Base-by-base conservation (phyloP, 1,284 basidiomycete genomes). In the Apiotrichum veenhuisii region DNA sequence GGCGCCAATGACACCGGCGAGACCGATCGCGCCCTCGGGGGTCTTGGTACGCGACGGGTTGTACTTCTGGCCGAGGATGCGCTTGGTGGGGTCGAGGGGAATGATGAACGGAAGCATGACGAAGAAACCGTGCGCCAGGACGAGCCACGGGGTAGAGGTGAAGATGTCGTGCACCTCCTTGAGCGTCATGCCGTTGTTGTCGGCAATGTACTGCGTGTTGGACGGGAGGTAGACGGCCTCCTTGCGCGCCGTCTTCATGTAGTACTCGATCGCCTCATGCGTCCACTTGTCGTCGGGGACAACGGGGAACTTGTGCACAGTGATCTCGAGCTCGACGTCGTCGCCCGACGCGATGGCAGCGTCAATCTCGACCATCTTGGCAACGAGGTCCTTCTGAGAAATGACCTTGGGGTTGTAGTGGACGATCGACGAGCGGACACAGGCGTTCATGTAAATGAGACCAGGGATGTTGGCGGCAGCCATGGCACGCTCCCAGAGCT, bases 181-280 rank as follows among this genome's bases (percentile, higher is more conserved):
- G 18, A 52, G 43, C 2, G 49, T 52, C 52, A 45, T 54, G 41
- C 64, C 66, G 62, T 86, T 87, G 49, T 85, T 85, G 37, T 72
- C 76, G 0, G 85, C 84, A 2, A 87, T 77, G 64, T 87, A 87
- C 49, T 85, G 81, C 25, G 84, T 72, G 64, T 87, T 87, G 67
- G 82, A 84, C 0, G 85, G 86, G 0, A 87, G 73, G 67, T 87
- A 87, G 3, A 82, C 82, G 0, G 86, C 85, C 56, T 64, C 63
- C 52, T 64, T 62, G 37, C 63, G 61, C 10, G 58, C 56, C 3
- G 63, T 59, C 57, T 62, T 59, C 61, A 83, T 83, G 68, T 87
- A 87, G 51, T 79, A 77, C 47, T 80, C 68, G 37, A 86, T 74
- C 7, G 84, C 83, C n/a, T 83, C 82, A 14, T 73, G 74, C 46